Evolutionary conservation across 2,329 filamentous ascomycete species (phyloP).

Genomic region (Botrytis deweyae): DNA sequence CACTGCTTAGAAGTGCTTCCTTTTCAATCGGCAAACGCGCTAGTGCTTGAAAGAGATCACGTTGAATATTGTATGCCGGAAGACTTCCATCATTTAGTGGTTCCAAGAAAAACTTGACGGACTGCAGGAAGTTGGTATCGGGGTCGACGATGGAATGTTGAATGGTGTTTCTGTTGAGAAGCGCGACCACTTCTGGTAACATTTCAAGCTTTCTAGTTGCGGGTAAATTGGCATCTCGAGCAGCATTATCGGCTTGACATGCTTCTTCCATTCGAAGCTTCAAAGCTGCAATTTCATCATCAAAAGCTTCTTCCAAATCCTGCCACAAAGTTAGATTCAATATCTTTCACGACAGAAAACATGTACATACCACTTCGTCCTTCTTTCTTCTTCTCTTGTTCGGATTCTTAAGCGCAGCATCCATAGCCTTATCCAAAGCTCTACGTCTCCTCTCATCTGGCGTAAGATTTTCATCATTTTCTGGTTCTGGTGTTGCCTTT

Average conservation of each 20-base stretch:
- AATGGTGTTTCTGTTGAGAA: slow-evolving; percentile 87
- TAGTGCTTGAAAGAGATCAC: slow-evolving; percentile 83
- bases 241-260: slow-evolving; percentile 80
- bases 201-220: slow-evolving; percentile 93
- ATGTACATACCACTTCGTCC: slow-evolving; percentile 75
- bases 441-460: slow-evolving; percentile 81
- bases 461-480: slow-evolving; percentile 75
- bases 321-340: slow-evolving; percentile 41
- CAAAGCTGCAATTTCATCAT: slow-evolving; percentile 84
- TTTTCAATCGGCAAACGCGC: slow-evolving; percentile 84
- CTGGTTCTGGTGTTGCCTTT: slow-evolving; percentile 53
- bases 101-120: slow-evolving; percentile 96
- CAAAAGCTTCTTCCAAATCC: slow-evolving; percentile 88
- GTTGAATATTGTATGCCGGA: slow-evolving; percentile 95
- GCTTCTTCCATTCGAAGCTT: slow-evolving; percentile 89
- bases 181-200: slow-evolving; percentile 81
- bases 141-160: slow-evolving; percentile 85
- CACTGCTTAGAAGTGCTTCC: slow-evolving; percentile 83
- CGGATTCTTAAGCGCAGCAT: slow-evolving; percentile 82
- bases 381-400: slow-evolving; percentile 67
- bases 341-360: neutral
- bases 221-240: slow-evolving; percentile 74
- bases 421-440: slow-evolving; percentile 83
- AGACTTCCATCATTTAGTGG: slow-evolving; percentile 91
- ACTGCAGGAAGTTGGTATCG: slow-evolving; percentile 91